phyloP scores from a whole-genome alignment of 2,329 filamentous ascomycete genomes.

The Gaeumannomyces tritici region DNA sequence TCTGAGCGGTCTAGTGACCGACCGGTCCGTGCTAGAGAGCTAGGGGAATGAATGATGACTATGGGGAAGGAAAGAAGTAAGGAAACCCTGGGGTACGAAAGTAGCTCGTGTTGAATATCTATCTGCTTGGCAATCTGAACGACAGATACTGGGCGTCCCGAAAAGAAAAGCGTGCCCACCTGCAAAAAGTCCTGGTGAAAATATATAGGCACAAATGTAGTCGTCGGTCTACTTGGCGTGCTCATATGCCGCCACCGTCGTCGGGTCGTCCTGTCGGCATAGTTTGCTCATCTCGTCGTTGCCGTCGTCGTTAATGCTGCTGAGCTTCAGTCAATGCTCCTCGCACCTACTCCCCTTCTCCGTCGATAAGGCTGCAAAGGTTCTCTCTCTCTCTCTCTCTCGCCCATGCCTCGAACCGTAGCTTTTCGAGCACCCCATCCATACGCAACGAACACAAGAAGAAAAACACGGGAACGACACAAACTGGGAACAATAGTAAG shows the following conservation, averaged over 20 bases:
- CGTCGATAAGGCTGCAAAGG: background rate
- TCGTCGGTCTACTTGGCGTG: background rate
- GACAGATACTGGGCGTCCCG: background rate
- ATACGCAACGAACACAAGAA: background rate
- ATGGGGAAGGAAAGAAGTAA: too few species aligned
- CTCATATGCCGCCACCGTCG: background rate
- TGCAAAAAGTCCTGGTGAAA: background rate
- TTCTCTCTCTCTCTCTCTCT: background rate
- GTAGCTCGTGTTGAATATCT: too few species aligned
- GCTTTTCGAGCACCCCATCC: background rate
- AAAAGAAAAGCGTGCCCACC: background rate
- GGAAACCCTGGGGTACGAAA: too few species aligned
- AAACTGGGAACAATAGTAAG: background rate
- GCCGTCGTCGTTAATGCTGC: background rate
- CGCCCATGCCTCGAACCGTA: too few species aligned
- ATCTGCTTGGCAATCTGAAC: background rate
- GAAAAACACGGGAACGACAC: background rate
- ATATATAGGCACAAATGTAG: background rate
- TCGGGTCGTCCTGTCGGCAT: background rate
- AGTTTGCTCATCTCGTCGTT: background rate
- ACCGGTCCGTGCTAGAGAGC: too few species aligned
- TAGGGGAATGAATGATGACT: too few species aligned
- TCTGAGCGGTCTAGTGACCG: background rate
- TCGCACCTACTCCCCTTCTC: background rate
- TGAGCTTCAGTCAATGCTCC: background rate